phyloP scores from a whole-genome alignment of 225 moss, liverwort and hornwort genomes.

The Ulota crispa region DNA sequence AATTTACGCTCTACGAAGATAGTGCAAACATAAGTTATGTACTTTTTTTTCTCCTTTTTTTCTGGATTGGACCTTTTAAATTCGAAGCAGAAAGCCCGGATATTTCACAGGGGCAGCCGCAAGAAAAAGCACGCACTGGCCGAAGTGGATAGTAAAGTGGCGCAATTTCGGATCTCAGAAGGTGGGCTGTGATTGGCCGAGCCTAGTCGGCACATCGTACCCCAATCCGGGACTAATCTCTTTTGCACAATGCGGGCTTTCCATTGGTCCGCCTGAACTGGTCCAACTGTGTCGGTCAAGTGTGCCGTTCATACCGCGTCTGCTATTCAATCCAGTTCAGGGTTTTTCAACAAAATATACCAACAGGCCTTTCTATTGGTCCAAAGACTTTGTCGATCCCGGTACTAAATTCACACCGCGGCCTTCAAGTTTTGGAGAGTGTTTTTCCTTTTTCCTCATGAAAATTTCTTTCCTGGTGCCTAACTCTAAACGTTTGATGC shows the following conservation, averaged over 20 bases:
- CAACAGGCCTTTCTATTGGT: neutral
- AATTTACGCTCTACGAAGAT: too few relatives aligned
- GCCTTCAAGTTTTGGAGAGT: too few relatives aligned
- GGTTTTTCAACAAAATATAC: neutral
- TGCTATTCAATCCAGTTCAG: neutral
- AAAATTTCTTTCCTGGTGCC: too few relatives aligned
- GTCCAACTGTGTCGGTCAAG: neutral
- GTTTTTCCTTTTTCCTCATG: too few relatives aligned
- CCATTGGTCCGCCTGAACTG: neutral
- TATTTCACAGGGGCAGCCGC: neutral
- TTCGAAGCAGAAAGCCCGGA: neutral
- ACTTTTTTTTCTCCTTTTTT: too few relatives aligned
- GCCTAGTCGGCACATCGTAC: slow-evolving; percentile 14
- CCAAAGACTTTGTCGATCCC: neutral
- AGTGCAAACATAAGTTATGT: too few relatives aligned
- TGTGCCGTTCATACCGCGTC: neutral
- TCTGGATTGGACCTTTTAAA: neutral
- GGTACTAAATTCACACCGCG: neutral
- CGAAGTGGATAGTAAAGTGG: neutral
- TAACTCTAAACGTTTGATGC: too few relatives aligned
- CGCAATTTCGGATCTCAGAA: neutral
- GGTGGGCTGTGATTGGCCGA: slow-evolving; percentile 3
- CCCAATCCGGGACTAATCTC: neutral
- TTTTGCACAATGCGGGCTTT: too few relatives aligned
- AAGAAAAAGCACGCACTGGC: neutral